Conservation (phyloP, 1,284 basidiomycete genomes). For the Boletellus dicymbophilus region DNA sequence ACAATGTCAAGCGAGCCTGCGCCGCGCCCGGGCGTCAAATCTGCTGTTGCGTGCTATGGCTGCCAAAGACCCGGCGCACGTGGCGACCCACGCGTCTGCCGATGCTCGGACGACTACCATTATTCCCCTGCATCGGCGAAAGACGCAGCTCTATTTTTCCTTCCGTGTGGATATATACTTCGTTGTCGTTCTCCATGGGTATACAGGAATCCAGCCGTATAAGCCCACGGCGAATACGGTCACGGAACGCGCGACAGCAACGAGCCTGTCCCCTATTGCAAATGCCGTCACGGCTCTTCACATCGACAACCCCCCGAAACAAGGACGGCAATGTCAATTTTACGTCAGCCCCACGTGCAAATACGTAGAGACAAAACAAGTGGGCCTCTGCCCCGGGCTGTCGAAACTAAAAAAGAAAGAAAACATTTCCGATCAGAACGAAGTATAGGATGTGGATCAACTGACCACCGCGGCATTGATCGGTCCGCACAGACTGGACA, state of each 20-base stretch:
- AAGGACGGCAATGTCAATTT: constrained; percentile 29
- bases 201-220: constrained; percentile 22
- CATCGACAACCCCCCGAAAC: constrained; percentile 30
- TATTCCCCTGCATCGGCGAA: constrained; percentile 1
- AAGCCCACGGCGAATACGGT: constrained; percentile 21
- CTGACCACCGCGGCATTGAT: constrained; percentile 27
- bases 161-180: constrained; percentile 28
- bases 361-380: constrained; percentile 30
- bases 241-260: constrained; percentile 26
- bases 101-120: too few relatives aligned
- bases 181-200: constrained; percentile 28
- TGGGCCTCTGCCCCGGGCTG: constrained; percentile 27
- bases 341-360: constrained; percentile 29
- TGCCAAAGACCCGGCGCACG: constrained; percentile 30
- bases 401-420: constrained; percentile 22
- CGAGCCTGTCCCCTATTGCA: constrained; percentile 11
- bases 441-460: not conserved
- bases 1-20: constrained; percentile 18
- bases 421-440: constrained; percentile 3
- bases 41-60: too few relatives aligned
- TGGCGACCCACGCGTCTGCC: constrained; percentile 29
- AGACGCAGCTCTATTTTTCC: constrained; percentile 25
- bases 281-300: constrained; percentile 17
- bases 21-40: constrained; percentile 7
- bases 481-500: constrained; percentile 30